Base-by-base conservation (phyloP, 1,284 basidiomycete genomes). In the Phellinidium pouzarii region DNA sequence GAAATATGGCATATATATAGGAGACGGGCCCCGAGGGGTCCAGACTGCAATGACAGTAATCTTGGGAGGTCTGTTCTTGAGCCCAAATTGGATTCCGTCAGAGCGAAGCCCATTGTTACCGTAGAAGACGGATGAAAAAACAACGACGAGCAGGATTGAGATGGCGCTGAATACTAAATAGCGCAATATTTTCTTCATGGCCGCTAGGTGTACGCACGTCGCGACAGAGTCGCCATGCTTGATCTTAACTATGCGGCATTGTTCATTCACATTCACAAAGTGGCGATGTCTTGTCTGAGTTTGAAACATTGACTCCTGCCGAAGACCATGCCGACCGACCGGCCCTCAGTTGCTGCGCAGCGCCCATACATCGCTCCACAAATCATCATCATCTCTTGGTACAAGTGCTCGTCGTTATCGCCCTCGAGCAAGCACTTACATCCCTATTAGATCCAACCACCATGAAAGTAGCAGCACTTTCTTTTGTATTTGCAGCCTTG, bases 31-130 rank as follows among this genome's bases (percentile, higher is more conserved):
- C 14, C 41, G 44, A n/a, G 40, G 42, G 19, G 40, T 20, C 55
- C 55, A 57, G 34, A 57, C 40, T 12, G 48, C 46, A 29, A 53
- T 53, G 31, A 56, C 23, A 23, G 54, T 56, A 20, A 56, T 52
- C 38, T 56, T 56, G n/a, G 53, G 53, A 17, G 48, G 34, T 19
- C 29, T 19, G 52, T 14, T 31, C 37, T 9, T 22, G 14, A 29
- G 9, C 14, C 37, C 40, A 11, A 22, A 12, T 29, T 19, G 17
- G 1, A 17, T 44, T 19, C 3, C 29, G 14, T 2, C 26, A 1
- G 34, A 44, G 23, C 3, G 26, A 9, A n/a, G n/a, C n/a, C n/a
- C 9, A 29, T 19, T 12, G 36, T 29, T 23, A 19, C 40, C 14
- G 8, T 31, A 20, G 22, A 31, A 17, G 27, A 12, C 36, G 17